Conservation (phyloP, 1,139 yeast species). For the Sugiyamaella sp. region DNA sequence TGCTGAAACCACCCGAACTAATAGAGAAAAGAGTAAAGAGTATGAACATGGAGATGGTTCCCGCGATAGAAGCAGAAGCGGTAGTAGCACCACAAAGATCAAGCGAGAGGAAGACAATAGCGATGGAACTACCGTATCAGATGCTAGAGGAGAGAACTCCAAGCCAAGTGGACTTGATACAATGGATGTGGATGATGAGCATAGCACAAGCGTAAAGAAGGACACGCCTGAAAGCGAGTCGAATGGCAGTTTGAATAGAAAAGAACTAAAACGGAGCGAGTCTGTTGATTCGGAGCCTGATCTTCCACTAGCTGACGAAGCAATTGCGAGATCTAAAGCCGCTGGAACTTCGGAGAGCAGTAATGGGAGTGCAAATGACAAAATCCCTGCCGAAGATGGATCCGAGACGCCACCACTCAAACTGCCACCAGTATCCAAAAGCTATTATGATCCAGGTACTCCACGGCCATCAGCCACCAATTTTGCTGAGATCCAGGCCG, state of each 20-base stretch:
- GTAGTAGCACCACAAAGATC: slow-evolving; percentile 3
- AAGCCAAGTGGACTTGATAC: neutral
- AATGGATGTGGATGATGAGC: slow-evolving; percentile 16
- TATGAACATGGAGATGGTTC: neutral
- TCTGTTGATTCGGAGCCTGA: slow-evolving; percentile 16
- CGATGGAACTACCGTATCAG: slow-evolving; percentile 1
- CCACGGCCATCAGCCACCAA: slow-evolving; percentile 46
- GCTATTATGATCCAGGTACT: slow-evolving; percentile 3
- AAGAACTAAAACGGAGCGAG: neutral
- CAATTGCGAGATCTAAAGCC: neutral
- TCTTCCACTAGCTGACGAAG: slow-evolving; percentile 15
- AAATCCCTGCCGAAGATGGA: neutral
- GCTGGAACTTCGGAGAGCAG: neutral
- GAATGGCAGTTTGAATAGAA: neutral
- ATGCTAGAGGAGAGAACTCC: neutral
- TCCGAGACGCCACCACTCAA: neutral
- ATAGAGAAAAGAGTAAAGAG: neutral
- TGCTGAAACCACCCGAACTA: neutral
- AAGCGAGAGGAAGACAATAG: slow-evolving; percentile 28
- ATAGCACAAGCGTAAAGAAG: neutral
- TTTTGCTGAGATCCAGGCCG: slow-evolving; percentile 70
- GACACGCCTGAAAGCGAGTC: neutral
- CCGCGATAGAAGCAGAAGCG: neutral
- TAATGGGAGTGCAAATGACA: neutral
- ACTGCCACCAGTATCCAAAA: neutral